Evolutionary conservation across 441 rosid genomes (phyloP).

Genomic region (Erodium moschatum): DNA sequence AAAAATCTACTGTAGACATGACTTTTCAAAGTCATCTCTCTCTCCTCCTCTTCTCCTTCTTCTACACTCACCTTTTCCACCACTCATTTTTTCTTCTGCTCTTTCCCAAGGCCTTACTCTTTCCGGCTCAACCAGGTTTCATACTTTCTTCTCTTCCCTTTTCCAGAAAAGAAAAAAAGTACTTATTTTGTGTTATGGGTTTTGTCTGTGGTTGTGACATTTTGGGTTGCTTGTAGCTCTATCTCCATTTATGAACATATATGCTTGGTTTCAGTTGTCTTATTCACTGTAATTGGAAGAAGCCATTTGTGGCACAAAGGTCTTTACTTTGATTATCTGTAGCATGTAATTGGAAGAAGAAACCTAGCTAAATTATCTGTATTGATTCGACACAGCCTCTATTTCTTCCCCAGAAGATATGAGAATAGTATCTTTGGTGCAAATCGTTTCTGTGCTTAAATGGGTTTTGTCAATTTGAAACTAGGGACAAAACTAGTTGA

Average conservation of each 20-base stretch:
- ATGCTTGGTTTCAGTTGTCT: not conserved
- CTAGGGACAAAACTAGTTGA: not conserved
- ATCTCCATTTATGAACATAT: no score
- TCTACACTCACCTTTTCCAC: not conserved
- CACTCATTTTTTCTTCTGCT: not conserved
- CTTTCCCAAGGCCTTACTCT: not conserved
- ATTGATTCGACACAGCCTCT: not conserved
- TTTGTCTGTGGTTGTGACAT: not conserved
- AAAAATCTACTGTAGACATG: not conserved
- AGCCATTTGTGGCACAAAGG: not conserved
- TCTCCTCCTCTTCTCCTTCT: not conserved
- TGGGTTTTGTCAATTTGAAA: not conserved
- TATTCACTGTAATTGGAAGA: not conserved
- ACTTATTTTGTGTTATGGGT: no score
- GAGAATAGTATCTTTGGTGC: not conserved
- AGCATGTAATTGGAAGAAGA: no score
- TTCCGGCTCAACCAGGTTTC: not conserved
- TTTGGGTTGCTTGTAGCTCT: not conserved
- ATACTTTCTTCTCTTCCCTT: not conserved
- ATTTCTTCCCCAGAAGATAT: not conserved
- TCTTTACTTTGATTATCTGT: no score
- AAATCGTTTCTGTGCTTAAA: no score
- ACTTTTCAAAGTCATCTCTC: slow-evolving; percentile 1
- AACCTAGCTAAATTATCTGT: no score
- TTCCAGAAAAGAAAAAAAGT: no score